These are phyloP conservation scores for Thermomucor indicae-seudaticae DNA, from an alignment of 371 early-diverging fungal genomes.

Conservation along the genomic window DNA sequence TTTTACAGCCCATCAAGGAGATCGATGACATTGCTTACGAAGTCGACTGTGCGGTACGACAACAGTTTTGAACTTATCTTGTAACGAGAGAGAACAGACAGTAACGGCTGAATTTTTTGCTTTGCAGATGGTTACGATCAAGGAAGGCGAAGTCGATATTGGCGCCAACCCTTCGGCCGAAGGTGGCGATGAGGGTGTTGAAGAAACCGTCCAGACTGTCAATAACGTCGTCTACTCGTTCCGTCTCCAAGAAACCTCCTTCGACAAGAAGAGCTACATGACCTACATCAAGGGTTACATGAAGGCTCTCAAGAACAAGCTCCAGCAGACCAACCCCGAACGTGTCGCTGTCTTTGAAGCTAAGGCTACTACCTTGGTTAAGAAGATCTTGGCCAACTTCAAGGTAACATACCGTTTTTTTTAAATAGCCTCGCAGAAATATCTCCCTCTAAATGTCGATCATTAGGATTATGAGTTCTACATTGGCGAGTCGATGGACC, in stretches of 20 bases:
- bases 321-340: constrained; percentile 64
- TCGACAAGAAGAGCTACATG: constrained; percentile 93
- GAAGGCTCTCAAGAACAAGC: constrained; percentile 70
- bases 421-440: too few species aligned
- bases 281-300: constrained; percentile 92
- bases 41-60: constrained; percentile 70
- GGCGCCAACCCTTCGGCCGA: constrained; percentile 96
- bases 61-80: neutral
- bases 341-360: constrained; percentile 69
- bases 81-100: neutral
- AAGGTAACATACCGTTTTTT: constrained; percentile 34
- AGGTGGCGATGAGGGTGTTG: constrained; percentile 67
- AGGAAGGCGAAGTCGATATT: constrained; percentile 78
- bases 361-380: constrained; percentile 60
- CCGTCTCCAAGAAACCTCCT: constrained; percentile 72
- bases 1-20: constrained; percentile 50
- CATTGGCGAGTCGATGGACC: constrained; percentile 84
- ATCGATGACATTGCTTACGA: constrained; percentile 71
- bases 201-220: constrained; percentile 57
- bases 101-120: neutral
- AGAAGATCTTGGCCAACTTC: constrained; percentile 78
- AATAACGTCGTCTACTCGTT: constrained; percentile 87
- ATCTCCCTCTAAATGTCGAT: neutral
- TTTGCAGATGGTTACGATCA: constrained; percentile 55
- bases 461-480: constrained; percentile 84